Evolutionary conservation across 768 basidiomycete species (phyloP), one percentile per base, ranked within the genome.

Genomic region (Collybia mongolica): DNA sequence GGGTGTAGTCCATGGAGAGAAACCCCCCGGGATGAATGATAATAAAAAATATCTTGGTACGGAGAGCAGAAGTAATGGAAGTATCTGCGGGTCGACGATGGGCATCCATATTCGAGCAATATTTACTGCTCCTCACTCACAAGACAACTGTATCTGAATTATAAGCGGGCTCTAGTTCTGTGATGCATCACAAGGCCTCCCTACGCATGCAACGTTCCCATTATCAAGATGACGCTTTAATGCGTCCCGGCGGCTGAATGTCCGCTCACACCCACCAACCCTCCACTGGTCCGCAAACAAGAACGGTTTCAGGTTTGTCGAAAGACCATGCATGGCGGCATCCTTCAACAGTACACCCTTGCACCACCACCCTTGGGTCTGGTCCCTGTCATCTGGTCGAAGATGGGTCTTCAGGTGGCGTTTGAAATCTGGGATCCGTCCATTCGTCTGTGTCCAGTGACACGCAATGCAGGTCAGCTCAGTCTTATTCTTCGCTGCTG

Each of bases 391-490:
- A 20, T 65, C 64, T 39, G 78, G 67, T 18, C 79, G 79, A 50
- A 74, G 70, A 56, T 84, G 83, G 2, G 82, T 82, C 39, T 65
- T 70, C 38, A 84, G 60, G 60, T 86, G 84, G 19, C 84, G 76
- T 60, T 75, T 76, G 60, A 80, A 78, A 57, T 86, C 84, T 8
- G 82, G 81, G 24, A 75, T 60, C 20, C 83, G 79, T 36, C 68
- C 66, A 65, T 79, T 81, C 32, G 54, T 60, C 56, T 79, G 79
- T 26, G 71, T 64, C 72, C 73, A 77, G 40, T 63, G 63, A 60
- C 81, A 81, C 43, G 68, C 67, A 2, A 75, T 75, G 59, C 81
- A 83, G 3, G 66, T 50, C 62, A 72, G 65, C 60, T 71, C 60
- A 53, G 53, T 46, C 5, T 64, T 47, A 38, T 39, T 47, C 12